Percentiles rank a stretch among this genome's conserved stretches.
Evolutionary conservation across 441 rosid species (phyloP).

Genomic region (Geranium incanum): DNA sequence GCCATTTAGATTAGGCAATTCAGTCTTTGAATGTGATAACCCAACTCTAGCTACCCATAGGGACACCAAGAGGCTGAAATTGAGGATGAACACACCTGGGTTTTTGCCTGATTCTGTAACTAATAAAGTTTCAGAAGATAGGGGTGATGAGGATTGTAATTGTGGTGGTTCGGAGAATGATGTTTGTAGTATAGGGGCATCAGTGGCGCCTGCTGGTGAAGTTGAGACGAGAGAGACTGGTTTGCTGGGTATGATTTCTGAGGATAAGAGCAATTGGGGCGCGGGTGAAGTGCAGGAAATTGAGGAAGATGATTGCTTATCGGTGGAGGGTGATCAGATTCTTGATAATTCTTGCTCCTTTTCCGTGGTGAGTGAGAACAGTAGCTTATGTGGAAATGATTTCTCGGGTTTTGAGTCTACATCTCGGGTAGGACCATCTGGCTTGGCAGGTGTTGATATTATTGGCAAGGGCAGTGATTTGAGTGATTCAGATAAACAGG

Average conservation of each 20-base stretch:
- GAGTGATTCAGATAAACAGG: conserved; percentile 31
- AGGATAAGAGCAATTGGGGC: conserved; percentile 31
- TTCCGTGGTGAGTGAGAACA: conserved; percentile 54
- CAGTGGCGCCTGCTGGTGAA: conserved; percentile 20
- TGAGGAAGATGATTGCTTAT: conserved; percentile 52
- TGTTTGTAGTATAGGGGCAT: conserved; percentile 23
- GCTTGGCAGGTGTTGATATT: conserved; percentile 31
- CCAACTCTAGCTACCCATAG: conserved; percentile 29
- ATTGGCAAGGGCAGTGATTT: conserved; percentile 33
- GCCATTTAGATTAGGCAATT: conserved; percentile 52
- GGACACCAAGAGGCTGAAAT: conserved; percentile 34
- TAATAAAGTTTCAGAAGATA: conserved; percentile 27
- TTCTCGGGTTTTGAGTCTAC: conserved; percentile 34
- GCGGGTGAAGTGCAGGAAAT: conserved; percentile 31
- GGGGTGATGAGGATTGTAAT: conserved; percentile 31
- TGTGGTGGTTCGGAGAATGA: conserved; percentile 34
- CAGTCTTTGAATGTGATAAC: conserved; percentile 33
- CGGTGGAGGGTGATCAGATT: conserved; percentile 54
- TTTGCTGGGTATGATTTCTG: conserved; percentile 38
- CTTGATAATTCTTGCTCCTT: conserved; percentile 48
- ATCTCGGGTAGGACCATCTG: conserved; percentile 34
- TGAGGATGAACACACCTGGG: conserved; percentile 33
- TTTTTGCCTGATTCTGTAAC: conserved; percentile 39
- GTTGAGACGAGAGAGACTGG: conserved; percentile 23
- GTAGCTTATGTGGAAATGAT: conserved; percentile 62